Percentiles rank a stretch among this genome's conserved stretches.
phyloP scores from a whole-genome alignment of 2,329 filamentous ascomycete species.

The Nemania diffusa region DNA sequence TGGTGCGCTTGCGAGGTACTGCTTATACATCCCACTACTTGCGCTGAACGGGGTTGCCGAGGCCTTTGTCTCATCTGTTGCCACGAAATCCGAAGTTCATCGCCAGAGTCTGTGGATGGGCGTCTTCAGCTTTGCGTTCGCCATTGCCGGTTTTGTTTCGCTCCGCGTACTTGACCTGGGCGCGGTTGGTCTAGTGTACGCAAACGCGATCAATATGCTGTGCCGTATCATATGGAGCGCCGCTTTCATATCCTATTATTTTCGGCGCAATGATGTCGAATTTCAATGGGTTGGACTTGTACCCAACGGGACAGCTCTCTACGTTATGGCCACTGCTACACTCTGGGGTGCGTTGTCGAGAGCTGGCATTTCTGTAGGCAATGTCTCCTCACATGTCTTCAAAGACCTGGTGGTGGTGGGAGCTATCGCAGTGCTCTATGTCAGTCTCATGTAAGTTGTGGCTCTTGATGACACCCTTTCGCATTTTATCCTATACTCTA shows the following conservation, averaged over 20 bases:
- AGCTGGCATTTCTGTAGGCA: conserved; percentile 42
- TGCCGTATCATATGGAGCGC: conserved; percentile 85
- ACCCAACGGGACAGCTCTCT: conserved; percentile 56
- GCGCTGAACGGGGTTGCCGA: conserved; percentile 93
- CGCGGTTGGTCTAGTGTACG: conserved; percentile 82
- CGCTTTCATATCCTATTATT: conserved; percentile 75
- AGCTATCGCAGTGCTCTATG: conserved; percentile 61
- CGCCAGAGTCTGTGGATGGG: conserved; percentile 86
- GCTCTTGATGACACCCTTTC: conserved; percentile 22
- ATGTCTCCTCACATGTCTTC: conserved; percentile 50
- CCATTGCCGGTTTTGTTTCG: conserved; percentile 76
- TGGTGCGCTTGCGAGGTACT: conserved; percentile 80
- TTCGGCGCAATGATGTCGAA: conserved; percentile 57
- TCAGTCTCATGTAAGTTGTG: conserved; percentile 68
- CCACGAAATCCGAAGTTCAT: conserved; percentile 78
- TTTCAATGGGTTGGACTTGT: conserved; percentile 57
- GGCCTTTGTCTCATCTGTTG: conserved; percentile 90
- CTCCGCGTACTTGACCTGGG: conserved; percentile 76
- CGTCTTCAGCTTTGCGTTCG: conserved; percentile 81
- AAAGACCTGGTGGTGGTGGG: conserved; percentile 60
- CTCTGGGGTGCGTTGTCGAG: conserved; percentile 51
- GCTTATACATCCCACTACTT: conserved; percentile 91
- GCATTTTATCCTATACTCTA: conserved; percentile 34
- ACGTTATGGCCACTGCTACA: conserved; percentile 57
- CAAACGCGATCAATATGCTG: conserved; percentile 90